Percentiles rank a stretch among this genome's conserved stretches.
Evolutionary conservation across 257 asterid genomes (phyloP).

Genomic region (Solanum piurae): DNA sequence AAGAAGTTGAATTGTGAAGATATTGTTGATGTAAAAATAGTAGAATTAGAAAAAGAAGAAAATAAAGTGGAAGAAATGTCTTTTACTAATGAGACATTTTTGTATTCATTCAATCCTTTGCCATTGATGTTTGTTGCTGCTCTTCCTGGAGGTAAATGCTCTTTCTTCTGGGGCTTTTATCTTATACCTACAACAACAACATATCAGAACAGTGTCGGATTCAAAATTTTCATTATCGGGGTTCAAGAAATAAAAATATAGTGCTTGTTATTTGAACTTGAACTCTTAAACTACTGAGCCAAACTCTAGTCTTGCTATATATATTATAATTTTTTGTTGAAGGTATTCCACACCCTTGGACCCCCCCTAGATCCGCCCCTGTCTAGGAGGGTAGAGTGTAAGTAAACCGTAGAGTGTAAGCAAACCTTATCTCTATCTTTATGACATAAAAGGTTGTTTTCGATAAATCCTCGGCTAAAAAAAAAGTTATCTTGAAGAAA

Average conservation of each 20-base stretch:
- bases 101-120: conserved; percentile 57
- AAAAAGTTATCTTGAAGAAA: neutral
- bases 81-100: conserved; percentile 17
- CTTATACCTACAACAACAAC: neutral
- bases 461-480: neutral
- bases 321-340: neutral
- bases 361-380: neutral
- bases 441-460: neutral
- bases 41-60: conserved; percentile 4
- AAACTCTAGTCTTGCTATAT: neutral
- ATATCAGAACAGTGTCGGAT: neutral
- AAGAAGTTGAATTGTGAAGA: conserved; percentile 8
- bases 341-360: neutral
- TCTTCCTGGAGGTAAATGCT: conserved; percentile 75
- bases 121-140: conserved; percentile 43
- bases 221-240: neutral
- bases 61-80: neutral
- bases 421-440: neutral
- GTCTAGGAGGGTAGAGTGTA: neutral
- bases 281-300: neutral
- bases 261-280: neutral
- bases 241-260: neutral
- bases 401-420: neutral
- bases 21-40: neutral
- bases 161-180: neutral